Evolutionary conservation across 2,329 filamentous ascomycete species (phyloP).

Genomic region (Fusarium sp.): DNA sequence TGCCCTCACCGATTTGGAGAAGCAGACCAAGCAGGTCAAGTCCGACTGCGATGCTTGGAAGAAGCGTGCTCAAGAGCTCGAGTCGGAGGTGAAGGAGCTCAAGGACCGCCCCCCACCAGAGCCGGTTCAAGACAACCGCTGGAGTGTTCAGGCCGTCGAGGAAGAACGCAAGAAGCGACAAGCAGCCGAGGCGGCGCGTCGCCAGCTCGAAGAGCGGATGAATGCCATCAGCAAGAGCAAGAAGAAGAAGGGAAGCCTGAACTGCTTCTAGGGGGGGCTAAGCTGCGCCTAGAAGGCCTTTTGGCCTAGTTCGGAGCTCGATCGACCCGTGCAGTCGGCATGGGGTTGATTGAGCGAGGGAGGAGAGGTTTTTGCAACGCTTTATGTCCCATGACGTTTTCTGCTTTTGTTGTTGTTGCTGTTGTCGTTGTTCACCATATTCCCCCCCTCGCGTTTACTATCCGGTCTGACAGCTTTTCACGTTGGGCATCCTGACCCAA

Average conservation of each 20-base stretch:
- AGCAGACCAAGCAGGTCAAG: constrained; percentile 91
- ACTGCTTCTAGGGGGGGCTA: constrained; percentile 83
- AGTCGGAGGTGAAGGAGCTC: constrained; percentile 77
- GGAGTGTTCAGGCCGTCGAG: constrained; percentile 89
- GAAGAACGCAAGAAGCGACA: constrained; percentile 94
- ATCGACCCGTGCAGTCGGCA: constrained; percentile 19
- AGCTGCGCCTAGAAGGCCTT: constrained; percentile 34
- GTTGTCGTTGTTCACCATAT: constrained; percentile 36
- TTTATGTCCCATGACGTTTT: constrained; percentile 43
- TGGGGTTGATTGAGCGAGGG: constrained; percentile 19
- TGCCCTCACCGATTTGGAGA: constrained; percentile 92
- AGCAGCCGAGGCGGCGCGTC: constrained; percentile 88
- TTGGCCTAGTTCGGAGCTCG: constrained; percentile 13
- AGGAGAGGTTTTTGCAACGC: constrained; percentile 27
- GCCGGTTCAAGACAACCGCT: constrained; percentile 67
- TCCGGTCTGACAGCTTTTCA: constrained; percentile 32
- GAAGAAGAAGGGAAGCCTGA: constrained; percentile 95
- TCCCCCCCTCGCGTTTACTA: constrained; percentile 41
- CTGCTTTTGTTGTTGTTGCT: constrained; percentile 35
- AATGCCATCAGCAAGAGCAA: constrained; percentile 88
- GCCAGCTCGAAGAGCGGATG: constrained; percentile 94
- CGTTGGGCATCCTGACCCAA: constrained; percentile 27
- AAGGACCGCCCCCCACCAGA: constrained; percentile 62
- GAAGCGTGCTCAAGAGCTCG: constrained; percentile 83
- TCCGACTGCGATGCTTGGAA: constrained; percentile 90